phyloP scores from a whole-genome alignment of 2,329 filamentous ascomycete species.

The Aspergillus aculeatus region DNA sequence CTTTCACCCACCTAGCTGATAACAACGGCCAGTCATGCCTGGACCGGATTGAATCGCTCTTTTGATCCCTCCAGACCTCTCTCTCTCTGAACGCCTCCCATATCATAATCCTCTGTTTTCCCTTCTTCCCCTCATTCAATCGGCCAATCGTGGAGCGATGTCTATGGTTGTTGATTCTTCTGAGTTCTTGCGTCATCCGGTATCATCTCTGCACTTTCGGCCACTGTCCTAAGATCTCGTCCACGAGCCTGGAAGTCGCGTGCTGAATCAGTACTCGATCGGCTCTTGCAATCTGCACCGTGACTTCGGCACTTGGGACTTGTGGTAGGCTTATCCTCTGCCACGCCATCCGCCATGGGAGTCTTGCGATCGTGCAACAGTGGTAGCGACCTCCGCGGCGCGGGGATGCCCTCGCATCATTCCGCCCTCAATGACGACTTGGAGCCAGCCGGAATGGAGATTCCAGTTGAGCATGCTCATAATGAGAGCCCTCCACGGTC shows the following conservation, averaged over 20 bases:
- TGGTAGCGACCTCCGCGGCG: conserved; percentile 28
- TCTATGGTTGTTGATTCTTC: conserved; percentile 11
- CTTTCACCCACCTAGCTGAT: conserved; percentile 5
- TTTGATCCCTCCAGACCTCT: not conserved
- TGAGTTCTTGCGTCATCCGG: conserved; percentile 21
- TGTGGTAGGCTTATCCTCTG: not conserved
- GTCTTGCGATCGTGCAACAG: conserved; percentile 32
- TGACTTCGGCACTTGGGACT: conserved; percentile 4
- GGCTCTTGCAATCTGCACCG: not conserved
- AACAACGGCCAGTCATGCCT: conserved; percentile 2
- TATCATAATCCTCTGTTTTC: not conserved
- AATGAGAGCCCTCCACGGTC: conserved; percentile 28
- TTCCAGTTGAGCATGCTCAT: conserved; percentile 30
- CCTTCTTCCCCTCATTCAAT: conserved; percentile 1
- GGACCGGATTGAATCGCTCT: conserved; percentile 2
- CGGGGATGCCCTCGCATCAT: conserved; percentile 24
- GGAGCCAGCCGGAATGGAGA: conserved; percentile 22
- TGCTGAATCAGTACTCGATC: not conserved
- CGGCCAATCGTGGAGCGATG: conserved; percentile 11
- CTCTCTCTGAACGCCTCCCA: not conserved
- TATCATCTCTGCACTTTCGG: conserved; percentile 7
- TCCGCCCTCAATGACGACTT: conserved; percentile 23
- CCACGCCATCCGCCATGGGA: conserved; percentile 22
- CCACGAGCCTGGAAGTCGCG: not conserved
- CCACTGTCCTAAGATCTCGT: not conserved